Evolutionary conservation across 2,329 filamentous ascomycete species (phyloP).

Genomic region (Coleophoma cylindrospora): DNA sequence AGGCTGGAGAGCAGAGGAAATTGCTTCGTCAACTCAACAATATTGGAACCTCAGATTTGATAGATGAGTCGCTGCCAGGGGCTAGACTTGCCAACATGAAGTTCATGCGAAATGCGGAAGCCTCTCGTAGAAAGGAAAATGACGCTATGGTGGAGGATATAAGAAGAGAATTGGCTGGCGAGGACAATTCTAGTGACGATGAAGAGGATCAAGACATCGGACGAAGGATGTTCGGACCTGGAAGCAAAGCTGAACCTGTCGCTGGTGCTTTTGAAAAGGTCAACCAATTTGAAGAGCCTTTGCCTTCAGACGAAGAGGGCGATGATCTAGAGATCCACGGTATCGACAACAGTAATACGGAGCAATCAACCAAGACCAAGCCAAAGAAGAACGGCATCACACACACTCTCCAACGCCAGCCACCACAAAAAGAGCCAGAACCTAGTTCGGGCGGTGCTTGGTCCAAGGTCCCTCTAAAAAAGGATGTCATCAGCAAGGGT

Average conservation of each 20-base stretch:
- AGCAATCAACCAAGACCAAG: neutral
- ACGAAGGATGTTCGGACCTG: conserved; percentile 64
- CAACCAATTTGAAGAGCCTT: conserved; percentile 58
- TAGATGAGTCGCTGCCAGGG: conserved; percentile 45
- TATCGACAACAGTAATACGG: conserved; percentile 7
- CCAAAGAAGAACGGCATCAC: conserved; percentile 5
- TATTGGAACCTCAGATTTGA: conserved; percentile 36
- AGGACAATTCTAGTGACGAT: conserved; percentile 52
- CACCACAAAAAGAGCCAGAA: conserved; percentile 6
- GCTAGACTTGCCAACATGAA: conserved; percentile 77
- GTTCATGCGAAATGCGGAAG: conserved; percentile 91
- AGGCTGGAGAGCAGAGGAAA: conserved; percentile 40
- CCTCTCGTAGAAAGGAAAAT: conserved; percentile 70
- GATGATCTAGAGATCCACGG: conserved; percentile 15
- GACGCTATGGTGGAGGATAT: conserved; percentile 70
- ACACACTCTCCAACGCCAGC: neutral
- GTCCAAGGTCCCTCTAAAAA: conserved; percentile 22
- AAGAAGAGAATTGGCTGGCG: conserved; percentile 61
- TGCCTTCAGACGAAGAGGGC: conserved; percentile 39
- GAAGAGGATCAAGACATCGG: conserved; percentile 58
- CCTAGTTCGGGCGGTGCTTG: conserved; percentile 23
- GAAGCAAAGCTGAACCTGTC: conserved; percentile 29
- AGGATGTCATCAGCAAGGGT: conserved; percentile 14
- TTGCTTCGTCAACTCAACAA: conserved; percentile 44
- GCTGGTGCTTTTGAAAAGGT: conserved; percentile 2